phyloP scores from a whole-genome alignment of 139 green algal species.

The Chlorella vulgaris region DNA sequence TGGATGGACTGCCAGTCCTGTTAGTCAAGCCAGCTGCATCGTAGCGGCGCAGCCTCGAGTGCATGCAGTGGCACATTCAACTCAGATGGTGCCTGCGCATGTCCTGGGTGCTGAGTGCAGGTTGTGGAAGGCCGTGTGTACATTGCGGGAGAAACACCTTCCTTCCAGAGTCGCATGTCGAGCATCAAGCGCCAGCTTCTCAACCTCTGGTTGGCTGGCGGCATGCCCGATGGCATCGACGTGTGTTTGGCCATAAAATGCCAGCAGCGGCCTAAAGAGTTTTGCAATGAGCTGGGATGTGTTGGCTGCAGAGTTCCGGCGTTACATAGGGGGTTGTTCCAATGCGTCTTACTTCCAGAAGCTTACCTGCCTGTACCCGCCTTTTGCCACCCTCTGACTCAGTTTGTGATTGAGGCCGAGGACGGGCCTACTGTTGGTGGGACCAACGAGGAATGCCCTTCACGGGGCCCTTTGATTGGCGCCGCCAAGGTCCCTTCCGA shows the following conservation, averaged over 20 bases:
- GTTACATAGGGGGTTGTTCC: background rate
- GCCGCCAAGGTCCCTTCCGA: background rate
- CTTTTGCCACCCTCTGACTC: background rate
- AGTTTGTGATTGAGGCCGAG: constrained; percentile 14
- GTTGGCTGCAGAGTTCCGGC: background rate
- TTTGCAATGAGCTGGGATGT: no score
- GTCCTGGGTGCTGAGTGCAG: background rate
- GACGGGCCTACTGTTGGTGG: background rate
- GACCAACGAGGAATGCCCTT: background rate
- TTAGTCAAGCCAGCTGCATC: no score
- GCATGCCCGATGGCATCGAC: constrained; percentile 17
- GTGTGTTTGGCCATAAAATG: no score
- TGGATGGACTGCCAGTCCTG: background rate
- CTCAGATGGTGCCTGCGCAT: no score
- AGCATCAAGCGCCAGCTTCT: constrained; percentile 25
- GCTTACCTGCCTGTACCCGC: background rate
- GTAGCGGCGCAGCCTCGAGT: no score
- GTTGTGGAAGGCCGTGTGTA: background rate
- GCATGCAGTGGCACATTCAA: background rate
- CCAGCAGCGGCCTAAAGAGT: no score
- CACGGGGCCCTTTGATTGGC: background rate
- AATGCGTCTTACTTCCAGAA: background rate
- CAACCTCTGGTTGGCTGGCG: background rate
- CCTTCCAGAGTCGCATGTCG: background rate
- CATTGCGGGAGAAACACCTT: background rate